These are phyloP conservation scores for Pseudocercospora macadamiae DNA, from an alignment of 2,329 filamentous ascomycete genomes.

Conservation along the genomic window DNA sequence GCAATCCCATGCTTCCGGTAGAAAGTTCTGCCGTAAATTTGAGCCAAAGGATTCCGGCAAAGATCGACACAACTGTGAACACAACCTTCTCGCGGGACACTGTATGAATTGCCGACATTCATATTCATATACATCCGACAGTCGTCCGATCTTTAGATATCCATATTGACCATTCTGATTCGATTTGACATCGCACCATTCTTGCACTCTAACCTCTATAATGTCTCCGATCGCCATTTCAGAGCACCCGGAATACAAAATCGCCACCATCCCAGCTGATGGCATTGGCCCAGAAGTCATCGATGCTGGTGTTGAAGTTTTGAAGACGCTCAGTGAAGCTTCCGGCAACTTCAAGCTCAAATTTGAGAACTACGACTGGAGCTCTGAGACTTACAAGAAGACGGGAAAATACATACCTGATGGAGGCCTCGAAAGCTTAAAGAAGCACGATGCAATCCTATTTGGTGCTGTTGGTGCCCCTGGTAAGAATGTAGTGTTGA, in stretches of 20 bases:
- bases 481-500: conserved; percentile 26
- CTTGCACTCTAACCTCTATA: background rate
- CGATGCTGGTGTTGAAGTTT: conserved; percentile 57
- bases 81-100: background rate
- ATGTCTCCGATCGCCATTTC: conserved; percentile 32
- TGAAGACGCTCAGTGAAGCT: conserved; percentile 55
- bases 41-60: conserved; percentile 4
- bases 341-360: conserved; percentile 61
- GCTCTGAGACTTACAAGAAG: conserved; percentile 66
- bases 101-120: background rate
- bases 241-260: conserved; percentile 48
- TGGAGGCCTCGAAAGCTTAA: conserved; percentile 60
- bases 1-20: background rate
- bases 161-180: no score
- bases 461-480: conserved; percentile 69
- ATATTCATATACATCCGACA: background rate
- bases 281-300: conserved; percentile 69
- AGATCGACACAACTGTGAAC: background rate
- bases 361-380: conserved; percentile 69
- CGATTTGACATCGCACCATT: background rate
- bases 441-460: conserved; percentile 66
- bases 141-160: background rate
- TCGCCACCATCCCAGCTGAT: conserved; percentile 70
- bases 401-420: conserved; percentile 68
- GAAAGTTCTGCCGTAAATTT: background rate